Evolutionary conservation across 2,329 filamentous ascomycete species (phyloP), one percentile per base, ranked within the genome.

Genomic region (Colletotrichum plurivorum): DNA sequence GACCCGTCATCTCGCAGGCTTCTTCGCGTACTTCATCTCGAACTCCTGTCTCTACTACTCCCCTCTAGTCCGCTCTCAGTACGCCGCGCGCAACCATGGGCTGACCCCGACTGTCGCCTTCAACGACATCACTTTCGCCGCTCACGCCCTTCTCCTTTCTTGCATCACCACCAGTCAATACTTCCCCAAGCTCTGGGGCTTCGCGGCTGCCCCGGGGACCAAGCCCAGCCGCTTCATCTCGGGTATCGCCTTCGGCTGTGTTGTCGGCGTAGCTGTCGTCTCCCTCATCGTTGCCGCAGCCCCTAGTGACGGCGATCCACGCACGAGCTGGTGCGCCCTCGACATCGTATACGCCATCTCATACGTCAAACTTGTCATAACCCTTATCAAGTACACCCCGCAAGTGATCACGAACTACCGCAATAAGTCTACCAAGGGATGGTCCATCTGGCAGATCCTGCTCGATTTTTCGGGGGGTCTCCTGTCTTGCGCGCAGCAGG

Each of bases 371-470:
- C 85, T 99, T 41, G 80, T 95, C 63, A 89, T 97, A 73, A 97
- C 95, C 0, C 83, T 98, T 27, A 88, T 97, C 81, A 99, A 99
- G 83, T 98, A 98, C 81, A 90, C 94, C 54, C 96, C 96, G 5
- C 94, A 97, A 84, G 89, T 93, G 45, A 85, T 92, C 75, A 86
- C 92, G 74, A 98, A 98, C 83, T 94, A 92, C 78, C 90, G 90
- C 75, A 94, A 95, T 75, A 88, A 92, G 77, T 97, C 93, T 65
- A 98, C 96, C 1, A 82, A 87, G 20, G 96, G 96, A 45, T 98
- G 95, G 94, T 92, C 90, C 75, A 98, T 98, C 73, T 84, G 84
- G 70, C 92, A 94, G 78, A 95, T 98, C 74, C 83, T 97, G 54
- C 86, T 98, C 10, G 96, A 98, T 78, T 87, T 97, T 69, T 83